Base-by-base conservation (phyloP, 148 eudicot species). In the Camellia sinensis region DNA sequence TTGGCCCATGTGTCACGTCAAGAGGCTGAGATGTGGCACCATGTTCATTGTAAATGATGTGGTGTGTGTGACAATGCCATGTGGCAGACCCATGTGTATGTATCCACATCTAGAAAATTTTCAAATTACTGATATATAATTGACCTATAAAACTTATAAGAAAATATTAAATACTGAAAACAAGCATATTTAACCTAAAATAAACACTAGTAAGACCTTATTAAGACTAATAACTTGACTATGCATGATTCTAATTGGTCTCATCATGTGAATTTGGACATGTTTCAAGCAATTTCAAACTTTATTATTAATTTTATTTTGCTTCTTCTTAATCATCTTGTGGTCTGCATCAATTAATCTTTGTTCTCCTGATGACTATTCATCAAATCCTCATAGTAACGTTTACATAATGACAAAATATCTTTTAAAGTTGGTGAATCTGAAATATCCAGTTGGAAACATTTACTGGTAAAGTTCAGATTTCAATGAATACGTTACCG, bases 361-460 rank as follows among this genome's bases (percentile, higher is more conserved):
- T n/a, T 29, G 52, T 76, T 46, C 48, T 19, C 44, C 56, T 64
- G 14, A 21, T 3, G 44, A n/a, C 22, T 13, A 14, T 63, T 57
- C 57, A 63, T 62, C 67, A 7, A 4, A 43, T 43, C 67, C 37
- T 43, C 67, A 10, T 17, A 19, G n/a, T 4, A 18, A 18, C 37
- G 1, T 29, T 29, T 1, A 45, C 15, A 3, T 3, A 21, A 62
- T 21, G 10, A 7, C 21, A 45, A 48, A 9, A 17, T 60, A 37
- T 76, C 12, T 21, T 44, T n/a, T 59, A 7, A 44, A 62, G 70
- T 62, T 61, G 44, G 21, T 10, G 15, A 11, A 76, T 56, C 19
- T 76, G 40, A 45, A 76, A n/a, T 9, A 76, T 44, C 17, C 68
- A 76, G 52, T 62, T 62, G 53, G 1, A 45, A 75, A 18, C 68